Evolutionary conservation across 345 rosid species (phyloP).

Genomic region (Camelina neglecta): DNA sequence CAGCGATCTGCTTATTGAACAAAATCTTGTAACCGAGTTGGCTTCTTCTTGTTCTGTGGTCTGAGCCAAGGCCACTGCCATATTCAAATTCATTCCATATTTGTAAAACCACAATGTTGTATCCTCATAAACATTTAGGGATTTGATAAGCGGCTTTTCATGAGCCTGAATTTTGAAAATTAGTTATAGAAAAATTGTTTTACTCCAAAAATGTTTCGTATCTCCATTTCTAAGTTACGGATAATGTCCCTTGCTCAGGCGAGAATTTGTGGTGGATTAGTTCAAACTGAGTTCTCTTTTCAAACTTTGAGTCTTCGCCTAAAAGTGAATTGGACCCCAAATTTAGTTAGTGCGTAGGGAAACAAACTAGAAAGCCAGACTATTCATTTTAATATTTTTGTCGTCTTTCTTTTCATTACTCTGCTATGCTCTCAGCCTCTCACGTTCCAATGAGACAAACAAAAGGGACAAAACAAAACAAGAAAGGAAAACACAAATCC

Average conservation of each 20-base stretch:
- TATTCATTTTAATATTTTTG: no score
- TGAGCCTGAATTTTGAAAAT: not conserved
- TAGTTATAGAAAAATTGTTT: not conserved
- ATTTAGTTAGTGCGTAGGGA: no score
- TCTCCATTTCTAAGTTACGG: not conserved
- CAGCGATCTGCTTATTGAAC: slow-evolving; percentile 53
- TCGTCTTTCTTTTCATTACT: no score
- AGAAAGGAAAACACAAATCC: not conserved
- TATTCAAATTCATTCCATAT: slow-evolving; percentile 29
- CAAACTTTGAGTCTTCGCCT: no score
- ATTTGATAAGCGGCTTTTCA: not conserved
- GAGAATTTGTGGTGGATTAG: no score
- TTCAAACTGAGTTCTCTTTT: no score
- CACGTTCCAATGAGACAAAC: no score
- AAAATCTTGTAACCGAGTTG: slow-evolving; percentile 28
- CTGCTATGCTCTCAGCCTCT: no score
- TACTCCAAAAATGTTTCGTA: not conserved
- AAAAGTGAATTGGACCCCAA: no score
- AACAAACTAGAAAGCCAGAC: no score
- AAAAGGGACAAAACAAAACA: not conserved
- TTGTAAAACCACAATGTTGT: slow-evolving; percentile 26
- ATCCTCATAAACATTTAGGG: slow-evolving; percentile 20
- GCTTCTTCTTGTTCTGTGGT: slow-evolving; percentile 40
- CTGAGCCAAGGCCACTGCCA: slow-evolving; percentile 25
- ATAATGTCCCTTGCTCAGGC: not conserved